A percentile compares a stretch with the other conserved stretches of the same genome.
These are phyloP conservation scores for Daldinia childiae DNA, from an alignment of 495 filamentous ascomycete genomes.

Conservation along the genomic window DNA sequence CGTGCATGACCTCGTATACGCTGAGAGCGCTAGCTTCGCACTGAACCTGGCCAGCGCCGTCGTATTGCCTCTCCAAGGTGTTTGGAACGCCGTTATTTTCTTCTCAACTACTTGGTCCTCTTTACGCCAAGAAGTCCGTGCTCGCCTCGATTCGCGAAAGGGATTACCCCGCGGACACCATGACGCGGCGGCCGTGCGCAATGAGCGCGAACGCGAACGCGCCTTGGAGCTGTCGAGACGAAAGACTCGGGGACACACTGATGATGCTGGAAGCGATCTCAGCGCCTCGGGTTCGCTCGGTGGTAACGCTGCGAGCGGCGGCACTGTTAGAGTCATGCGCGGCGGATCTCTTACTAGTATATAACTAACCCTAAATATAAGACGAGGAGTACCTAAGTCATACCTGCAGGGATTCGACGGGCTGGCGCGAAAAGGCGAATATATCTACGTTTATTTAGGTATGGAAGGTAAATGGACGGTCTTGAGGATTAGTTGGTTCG, in stretches of 20 bases:
- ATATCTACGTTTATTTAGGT: not conserved
- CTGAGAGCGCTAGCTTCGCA: conserved; percentile 65
- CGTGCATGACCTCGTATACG: conserved; percentile 72
- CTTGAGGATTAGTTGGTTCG: not conserved
- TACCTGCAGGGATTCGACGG: not conserved
- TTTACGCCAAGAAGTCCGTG: conserved; percentile 47
- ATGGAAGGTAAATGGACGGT: not conserved
- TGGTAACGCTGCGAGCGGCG: conserved; percentile 10
- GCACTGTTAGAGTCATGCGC: conserved; percentile 37
- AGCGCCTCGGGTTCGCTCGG: conserved; percentile 33
- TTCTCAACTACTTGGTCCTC: conserved; percentile 64
- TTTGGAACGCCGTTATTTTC: conserved; percentile 87
- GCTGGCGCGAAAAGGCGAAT: not conserved
- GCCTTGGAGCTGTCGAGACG: conserved; percentile 66
- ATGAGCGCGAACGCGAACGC: conserved; percentile 79
- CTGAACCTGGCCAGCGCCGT: conserved; percentile 76
- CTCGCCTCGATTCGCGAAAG: conserved; percentile 11
- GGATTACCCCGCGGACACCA: conserved; percentile 39
- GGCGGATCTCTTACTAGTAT: conserved; percentile 30
- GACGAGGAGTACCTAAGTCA: not conserved
- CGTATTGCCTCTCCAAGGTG: conserved; percentile 84
- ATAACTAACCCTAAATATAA: not conserved
- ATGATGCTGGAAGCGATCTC: conserved; percentile 42
- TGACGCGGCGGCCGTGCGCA: conserved; percentile 78
- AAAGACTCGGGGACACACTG: conserved; percentile 20